These are phyloP conservation scores for Pichia sp. DNA, from an alignment of 1,139 yeast genomes.

Conservation along the genomic window DNA sequence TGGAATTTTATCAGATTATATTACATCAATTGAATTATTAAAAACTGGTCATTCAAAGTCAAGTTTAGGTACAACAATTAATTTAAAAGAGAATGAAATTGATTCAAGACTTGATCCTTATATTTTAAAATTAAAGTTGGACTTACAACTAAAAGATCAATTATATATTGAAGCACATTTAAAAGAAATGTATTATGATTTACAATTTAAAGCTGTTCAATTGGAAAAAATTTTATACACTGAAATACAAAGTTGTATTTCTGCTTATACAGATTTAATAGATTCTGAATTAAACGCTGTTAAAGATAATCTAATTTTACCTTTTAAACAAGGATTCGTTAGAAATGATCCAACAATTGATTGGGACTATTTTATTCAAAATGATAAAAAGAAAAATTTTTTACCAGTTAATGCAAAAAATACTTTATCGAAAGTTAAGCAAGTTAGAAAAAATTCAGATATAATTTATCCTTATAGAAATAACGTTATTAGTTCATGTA, in stretches of 20 bases:
- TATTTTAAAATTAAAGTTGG: conserved; percentile 55
- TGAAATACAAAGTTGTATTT: conserved; percentile 57
- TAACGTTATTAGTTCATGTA: conserved; percentile 45
- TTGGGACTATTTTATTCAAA: conserved; percentile 66
- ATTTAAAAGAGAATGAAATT: conserved; percentile 17
- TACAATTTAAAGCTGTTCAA: conserved; percentile 67
- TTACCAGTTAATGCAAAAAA: conserved; percentile 24
- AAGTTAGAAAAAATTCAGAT: conserved; percentile 41
- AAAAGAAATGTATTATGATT: conserved; percentile 62
- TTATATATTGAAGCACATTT: conserved; percentile 62
- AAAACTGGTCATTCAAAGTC: conserved; percentile 30
- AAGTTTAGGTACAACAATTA: conserved; percentile 26
- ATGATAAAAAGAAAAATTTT: conserved; percentile 41
- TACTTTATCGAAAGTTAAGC: conserved; percentile 33
- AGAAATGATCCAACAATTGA: conserved; percentile 58
- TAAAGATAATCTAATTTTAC: conserved; percentile 52
- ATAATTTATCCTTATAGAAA: conserved; percentile 47
- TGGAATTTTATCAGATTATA: conserved; percentile 39
- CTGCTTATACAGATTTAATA: conserved; percentile 48
- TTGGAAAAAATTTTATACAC: conserved; percentile 62
- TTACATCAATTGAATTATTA: conserved; percentile 33
- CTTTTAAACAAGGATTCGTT: conserved; percentile 56
- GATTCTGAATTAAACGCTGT: conserved; percentile 53
- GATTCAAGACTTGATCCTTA: conserved; percentile 54
- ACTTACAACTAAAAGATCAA: conserved; percentile 63